These are phyloP conservation scores for Neolentinus lepideus DNA, from an alignment of 1,284 basidiomycete genomes.

Conservation along the genomic window DNA sequence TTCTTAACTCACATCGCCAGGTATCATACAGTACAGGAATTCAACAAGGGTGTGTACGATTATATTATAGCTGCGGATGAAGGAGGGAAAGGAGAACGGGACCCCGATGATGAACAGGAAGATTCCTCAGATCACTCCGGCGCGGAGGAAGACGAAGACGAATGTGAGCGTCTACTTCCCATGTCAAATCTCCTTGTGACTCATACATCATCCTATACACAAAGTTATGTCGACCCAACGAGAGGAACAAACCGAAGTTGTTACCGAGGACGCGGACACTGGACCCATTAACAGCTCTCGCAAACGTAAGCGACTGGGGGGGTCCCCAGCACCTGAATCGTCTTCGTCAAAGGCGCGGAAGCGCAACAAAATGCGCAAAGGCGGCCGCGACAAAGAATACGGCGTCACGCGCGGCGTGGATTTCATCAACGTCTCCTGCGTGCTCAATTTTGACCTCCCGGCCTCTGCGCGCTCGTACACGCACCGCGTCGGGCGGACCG, in stretches of 20 bases:
- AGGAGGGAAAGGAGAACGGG: constrained; percentile 47
- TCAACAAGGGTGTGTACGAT: constrained; percentile 98
- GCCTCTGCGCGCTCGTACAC: constrained; percentile 87
- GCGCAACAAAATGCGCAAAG: constrained; percentile 21
- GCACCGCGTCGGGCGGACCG: constrained; percentile 94
- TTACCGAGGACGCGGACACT: constrained; percentile 11
- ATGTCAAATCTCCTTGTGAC: neutral
- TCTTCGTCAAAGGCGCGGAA: constrained; percentile 21
- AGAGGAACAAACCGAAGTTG: constrained; percentile 19
- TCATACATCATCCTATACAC: constrained; percentile 1
- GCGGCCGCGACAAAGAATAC: constrained; percentile 66
- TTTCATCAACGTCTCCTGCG: constrained; percentile 95
- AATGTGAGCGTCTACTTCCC: constrained; percentile 27
- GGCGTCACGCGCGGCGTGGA: constrained; percentile 96
- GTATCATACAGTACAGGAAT: constrained; percentile 97
- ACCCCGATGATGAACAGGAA: constrained; percentile 33
- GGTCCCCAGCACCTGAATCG: constrained; percentile 11
- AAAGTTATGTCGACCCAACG: constrained; percentile 53
- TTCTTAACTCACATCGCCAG: constrained; percentile 27
- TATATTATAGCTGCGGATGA: constrained; percentile 99
- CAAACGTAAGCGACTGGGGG: constrained; percentile 14
- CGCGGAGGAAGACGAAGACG: constrained; percentile 27
- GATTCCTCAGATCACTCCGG: constrained; percentile 25
- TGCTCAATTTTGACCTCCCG: constrained; percentile 98
- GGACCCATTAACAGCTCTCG: constrained; percentile 8